phyloP scores from a whole-genome alignment of 108 stramenopile species.

The Fragilariopsis cylindrus region DNA sequence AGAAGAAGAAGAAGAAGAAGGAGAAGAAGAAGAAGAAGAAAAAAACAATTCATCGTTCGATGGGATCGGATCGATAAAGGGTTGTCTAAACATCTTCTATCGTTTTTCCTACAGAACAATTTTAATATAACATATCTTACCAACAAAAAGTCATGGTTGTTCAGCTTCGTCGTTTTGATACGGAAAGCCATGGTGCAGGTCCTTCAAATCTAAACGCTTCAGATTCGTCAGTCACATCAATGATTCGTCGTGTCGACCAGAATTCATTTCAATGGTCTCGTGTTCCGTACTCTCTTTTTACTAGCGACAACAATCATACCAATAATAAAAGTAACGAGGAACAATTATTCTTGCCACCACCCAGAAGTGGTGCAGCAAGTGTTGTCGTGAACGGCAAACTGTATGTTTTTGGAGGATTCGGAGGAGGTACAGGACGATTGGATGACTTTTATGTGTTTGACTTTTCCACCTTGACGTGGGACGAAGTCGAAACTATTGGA shows the following conservation, averaged over 20 bases:
- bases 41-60: no score
- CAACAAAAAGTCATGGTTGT: no score
- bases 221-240: not conserved
- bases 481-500: conserved; percentile 66
- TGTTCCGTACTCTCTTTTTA: not conserved
- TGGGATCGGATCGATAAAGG: no score
- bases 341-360: conserved; percentile 53
- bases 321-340: not conserved
- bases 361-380: conserved; percentile 86
- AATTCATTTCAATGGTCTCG: not conserved
- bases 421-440: conserved; percentile 83
- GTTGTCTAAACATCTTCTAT: no score
- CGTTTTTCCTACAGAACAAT: no score
- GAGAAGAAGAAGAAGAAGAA: no score
- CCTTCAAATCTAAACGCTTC: not conserved
- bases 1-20: no score
- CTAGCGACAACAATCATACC: not conserved
- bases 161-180: not conserved
- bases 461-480: conserved; percentile 68
- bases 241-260: not conserved
- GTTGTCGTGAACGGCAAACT: conserved; percentile 79
- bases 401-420: conserved; percentile 84
- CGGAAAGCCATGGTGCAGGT: conserved; percentile 6
- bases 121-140: no score
- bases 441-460: conserved; percentile 89